A percentile compares a stretch with the other conserved stretches of the same genome.
Evolutionary conservation across 2,329 filamentous ascomycete genomes (phyloP).

Genomic region (Fusarium incarnatum): DNA sequence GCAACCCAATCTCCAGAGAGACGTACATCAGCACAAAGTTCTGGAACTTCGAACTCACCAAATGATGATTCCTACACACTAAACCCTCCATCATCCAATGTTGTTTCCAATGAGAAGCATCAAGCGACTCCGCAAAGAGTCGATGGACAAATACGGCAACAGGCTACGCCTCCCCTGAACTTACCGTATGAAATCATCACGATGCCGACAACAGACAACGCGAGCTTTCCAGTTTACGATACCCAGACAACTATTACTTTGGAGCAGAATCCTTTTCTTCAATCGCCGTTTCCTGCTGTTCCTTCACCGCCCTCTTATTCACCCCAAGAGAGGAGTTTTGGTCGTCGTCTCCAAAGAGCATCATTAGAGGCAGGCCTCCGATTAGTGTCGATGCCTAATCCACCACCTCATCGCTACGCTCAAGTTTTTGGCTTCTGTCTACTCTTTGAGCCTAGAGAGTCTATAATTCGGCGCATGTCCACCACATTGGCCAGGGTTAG

Average conservation of each 20-base stretch:
- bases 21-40: conserved; percentile 7
- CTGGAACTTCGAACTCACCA: conserved; percentile 14
- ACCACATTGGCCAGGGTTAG: conserved; percentile 49
- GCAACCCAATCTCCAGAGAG: conserved; percentile 4
- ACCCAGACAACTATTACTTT: conserved; percentile 35
- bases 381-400: conserved; percentile 64
- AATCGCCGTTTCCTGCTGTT: conserved; percentile 52
- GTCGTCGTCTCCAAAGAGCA: conserved; percentile 75
- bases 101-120: conserved; percentile 1
- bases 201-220: conserved; percentile 63
- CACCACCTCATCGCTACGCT: conserved; percentile 61
- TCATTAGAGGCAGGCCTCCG: conserved; percentile 71
- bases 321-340: conserved; percentile 74
- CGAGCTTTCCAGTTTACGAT: conserved; percentile 61
- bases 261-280: conserved; percentile 22
- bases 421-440: conserved; percentile 77
- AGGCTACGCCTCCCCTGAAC: conserved; percentile 33
- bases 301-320: conserved; percentile 66
- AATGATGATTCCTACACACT: conserved; percentile 2
- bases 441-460: conserved; percentile 65
- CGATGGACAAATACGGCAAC: conserved; percentile 25
- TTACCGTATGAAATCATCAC: conserved; percentile 62
- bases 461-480: conserved; percentile 58
- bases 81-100: background rate
- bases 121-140: conserved; percentile 23